These are phyloP conservation scores for Alnus rubra DNA, from an alignment of 306 rosid genomes.

Conservation along the genomic window DNA sequence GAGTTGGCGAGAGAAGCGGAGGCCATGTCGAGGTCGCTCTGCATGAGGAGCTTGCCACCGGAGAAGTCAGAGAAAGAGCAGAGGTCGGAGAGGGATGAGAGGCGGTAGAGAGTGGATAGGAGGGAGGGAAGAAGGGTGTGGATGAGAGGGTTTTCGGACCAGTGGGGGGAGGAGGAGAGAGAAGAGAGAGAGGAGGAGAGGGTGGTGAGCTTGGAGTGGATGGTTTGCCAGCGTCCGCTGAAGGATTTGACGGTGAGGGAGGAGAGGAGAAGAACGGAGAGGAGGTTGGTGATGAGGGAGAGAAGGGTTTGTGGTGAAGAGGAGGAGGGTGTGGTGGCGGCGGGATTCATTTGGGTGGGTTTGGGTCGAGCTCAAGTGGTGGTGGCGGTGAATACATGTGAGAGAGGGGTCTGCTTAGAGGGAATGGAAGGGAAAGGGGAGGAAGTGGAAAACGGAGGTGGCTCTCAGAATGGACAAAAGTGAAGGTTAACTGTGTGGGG, in stretches of 20 bases:
- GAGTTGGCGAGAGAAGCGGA: constrained; percentile 42
- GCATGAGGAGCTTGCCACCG: constrained; percentile 63
- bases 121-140: constrained; percentile 56
- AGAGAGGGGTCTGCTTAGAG: not conserved
- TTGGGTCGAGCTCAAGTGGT: not conserved
- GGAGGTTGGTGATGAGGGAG: constrained; percentile 43
- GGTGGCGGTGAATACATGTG: constrained; percentile 15
- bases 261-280: constrained; percentile 43
- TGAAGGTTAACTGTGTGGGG: not conserved
- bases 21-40: constrained; percentile 65
- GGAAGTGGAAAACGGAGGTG: not conserved
- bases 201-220: constrained; percentile 43
- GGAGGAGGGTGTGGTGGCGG: constrained; percentile 22
- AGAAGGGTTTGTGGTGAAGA: constrained; percentile 47
- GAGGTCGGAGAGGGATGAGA: constrained; percentile 41
- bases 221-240: constrained; percentile 52
- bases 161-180: constrained; percentile 47
- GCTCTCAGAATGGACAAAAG: not conserved
- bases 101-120: constrained; percentile 57
- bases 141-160: constrained; percentile 57
- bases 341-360: constrained; percentile 31
- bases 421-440: constrained; percentile 15
- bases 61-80: constrained; percentile 38
- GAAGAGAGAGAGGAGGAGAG: constrained; percentile 37
- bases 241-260: constrained; percentile 47